A percentile compares a stretch with the other conserved stretches of the same genome.
Conservation (phyloP, 2,329 filamentous ascomycete species). For the Orbilia oligospora region DNA sequence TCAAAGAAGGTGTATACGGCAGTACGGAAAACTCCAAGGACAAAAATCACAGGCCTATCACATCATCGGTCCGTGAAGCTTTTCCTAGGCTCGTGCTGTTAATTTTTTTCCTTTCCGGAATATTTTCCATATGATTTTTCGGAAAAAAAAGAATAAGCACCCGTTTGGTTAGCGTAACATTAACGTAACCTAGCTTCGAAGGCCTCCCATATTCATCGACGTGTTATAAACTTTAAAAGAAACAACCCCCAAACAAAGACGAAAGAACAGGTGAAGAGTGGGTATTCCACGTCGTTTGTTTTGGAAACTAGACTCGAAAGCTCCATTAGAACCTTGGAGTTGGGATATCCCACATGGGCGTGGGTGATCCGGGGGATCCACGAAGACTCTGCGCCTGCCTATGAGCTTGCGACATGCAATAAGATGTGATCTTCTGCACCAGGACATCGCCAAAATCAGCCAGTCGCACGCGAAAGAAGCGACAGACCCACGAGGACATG, state of each 20-base stretch:
- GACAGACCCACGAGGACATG: constrained; percentile 57
- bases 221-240: constrained; percentile 1
- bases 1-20: not conserved
- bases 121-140: constrained; percentile 1
- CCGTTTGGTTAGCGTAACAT: constrained; percentile 2
- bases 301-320: constrained; percentile 44
- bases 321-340: constrained; percentile 30
- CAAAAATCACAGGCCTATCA: constrained; percentile 9
- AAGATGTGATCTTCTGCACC: constrained; percentile 42
- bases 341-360: constrained; percentile 32
- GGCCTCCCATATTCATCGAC: constrained; percentile 1
- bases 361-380: constrained; percentile 26
- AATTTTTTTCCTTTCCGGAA: not conserved
- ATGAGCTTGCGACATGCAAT: constrained; percentile 45
- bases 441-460: constrained; percentile 49
- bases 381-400: constrained; percentile 28
- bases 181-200: not conserved
- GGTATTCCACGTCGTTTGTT: constrained; percentile 41
- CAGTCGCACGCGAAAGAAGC: constrained; percentile 61
- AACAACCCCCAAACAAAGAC: not conserved
- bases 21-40: not conserved
- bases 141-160: not conserved
- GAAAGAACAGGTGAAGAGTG: not conserved
- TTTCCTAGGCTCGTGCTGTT: not conserved
- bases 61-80: constrained; percentile 9